Evolutionary conservation across 2,329 filamentous ascomycete genomes (phyloP).

Genomic region (Exophiala alcalophila): DNA sequence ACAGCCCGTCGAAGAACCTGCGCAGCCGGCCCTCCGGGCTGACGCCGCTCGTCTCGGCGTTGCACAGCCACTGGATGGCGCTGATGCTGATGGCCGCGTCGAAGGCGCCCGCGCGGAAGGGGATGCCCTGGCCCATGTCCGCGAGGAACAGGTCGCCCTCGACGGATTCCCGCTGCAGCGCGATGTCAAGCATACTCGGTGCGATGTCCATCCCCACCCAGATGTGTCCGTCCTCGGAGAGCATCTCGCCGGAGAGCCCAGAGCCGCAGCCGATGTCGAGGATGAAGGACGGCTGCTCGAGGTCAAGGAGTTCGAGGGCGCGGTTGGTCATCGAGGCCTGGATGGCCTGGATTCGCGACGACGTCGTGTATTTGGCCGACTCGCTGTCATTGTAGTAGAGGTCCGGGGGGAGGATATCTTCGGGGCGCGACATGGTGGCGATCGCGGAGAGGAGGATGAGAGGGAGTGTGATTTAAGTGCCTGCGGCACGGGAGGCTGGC

Average conservation of each 20-base stretch:
- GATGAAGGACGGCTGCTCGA: constrained; percentile 76
- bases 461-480: neutral
- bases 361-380: constrained; percentile 96
- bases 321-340: constrained; percentile 93
- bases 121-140: constrained; percentile 92
- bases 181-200: constrained; percentile 93
- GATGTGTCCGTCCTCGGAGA: constrained; percentile 78
- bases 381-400: constrained; percentile 96
- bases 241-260: constrained; percentile 89
- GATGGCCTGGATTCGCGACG: constrained; percentile 90
- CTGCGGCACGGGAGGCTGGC: constrained; percentile 1
- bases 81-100: constrained; percentile 94
- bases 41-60: constrained; percentile 68
- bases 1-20: constrained; percentile 90
- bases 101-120: constrained; percentile 87
- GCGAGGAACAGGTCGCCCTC: constrained; percentile 92
- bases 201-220: constrained; percentile 99
- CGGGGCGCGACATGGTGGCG: constrained; percentile 85
- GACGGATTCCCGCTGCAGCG: constrained; percentile 76
- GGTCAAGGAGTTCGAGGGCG: constrained; percentile 84
- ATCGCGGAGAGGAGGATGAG: neutral
- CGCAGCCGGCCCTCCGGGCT: constrained; percentile 72
- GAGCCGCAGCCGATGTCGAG: constrained; percentile 97
- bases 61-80: constrained; percentile 98
- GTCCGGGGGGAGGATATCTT: constrained; percentile 94